Conservation (phyloP, 345 rosid species). For the Salix suchowensis region DNA sequence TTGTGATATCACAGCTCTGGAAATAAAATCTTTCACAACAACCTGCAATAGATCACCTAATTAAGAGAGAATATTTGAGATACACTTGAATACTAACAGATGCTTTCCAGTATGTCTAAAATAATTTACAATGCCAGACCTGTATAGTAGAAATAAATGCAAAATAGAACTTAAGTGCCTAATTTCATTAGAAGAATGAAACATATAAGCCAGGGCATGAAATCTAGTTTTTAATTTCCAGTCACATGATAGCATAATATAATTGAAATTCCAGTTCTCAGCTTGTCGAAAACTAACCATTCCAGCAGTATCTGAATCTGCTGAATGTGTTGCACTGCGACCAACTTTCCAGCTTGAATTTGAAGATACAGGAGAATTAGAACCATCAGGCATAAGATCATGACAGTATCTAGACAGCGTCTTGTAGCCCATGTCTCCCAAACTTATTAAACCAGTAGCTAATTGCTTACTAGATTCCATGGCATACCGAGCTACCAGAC, state of each 20-base stretch:
- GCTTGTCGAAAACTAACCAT: conserved; percentile 57
- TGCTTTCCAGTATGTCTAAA: conserved; percentile 2
- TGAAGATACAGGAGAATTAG: conserved; percentile 65
- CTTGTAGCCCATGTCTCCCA: conserved; percentile 76
- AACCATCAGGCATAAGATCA: conserved; percentile 73
- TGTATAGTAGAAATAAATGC: background rate
- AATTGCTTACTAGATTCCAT: conserved; percentile 64
- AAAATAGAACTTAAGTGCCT: conserved; percentile 4
- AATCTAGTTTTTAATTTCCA: background rate
- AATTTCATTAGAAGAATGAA: conserved; percentile 5
- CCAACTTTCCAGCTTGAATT: conserved; percentile 79
- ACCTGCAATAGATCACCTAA: conserved; percentile 52
- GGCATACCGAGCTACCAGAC: conserved; percentile 86
- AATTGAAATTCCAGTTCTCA: conserved; percentile 8
- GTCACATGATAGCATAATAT: background rate
- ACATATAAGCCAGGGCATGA: conserved; percentile 5
- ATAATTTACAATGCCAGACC: background rate
- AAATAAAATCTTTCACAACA: conserved; percentile 77
- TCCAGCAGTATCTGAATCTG: conserved; percentile 80
- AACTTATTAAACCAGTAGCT: conserved; percentile 26
- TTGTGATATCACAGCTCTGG: conserved; percentile 82
- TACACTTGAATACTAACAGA: background rate
- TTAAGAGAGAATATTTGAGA: conserved; percentile 6
- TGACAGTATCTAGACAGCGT: conserved; percentile 80
- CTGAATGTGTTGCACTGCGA: conserved; percentile 47